Conservation (phyloP, 1,284 basidiomycete species). For the Ganoderma resinaceum region DNA sequence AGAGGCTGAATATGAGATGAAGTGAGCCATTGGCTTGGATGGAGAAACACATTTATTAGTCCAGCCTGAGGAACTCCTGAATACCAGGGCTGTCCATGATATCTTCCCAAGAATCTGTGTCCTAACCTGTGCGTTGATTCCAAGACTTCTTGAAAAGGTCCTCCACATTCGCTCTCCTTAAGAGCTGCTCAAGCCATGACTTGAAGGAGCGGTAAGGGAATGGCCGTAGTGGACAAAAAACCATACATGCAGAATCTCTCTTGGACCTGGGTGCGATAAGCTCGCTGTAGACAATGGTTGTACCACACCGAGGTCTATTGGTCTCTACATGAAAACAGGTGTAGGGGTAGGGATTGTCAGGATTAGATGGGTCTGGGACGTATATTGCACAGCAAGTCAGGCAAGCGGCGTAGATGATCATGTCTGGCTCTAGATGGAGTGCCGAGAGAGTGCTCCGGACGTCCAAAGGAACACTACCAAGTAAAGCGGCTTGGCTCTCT, state of each 20-base stretch:
- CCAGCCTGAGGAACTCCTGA: slow-evolving; percentile 13
- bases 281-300: not conserved
- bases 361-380: slow-evolving; percentile 1
- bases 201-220: not conserved
- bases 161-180: not conserved
- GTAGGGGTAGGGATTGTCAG: slow-evolving; percentile 9
- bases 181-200: slow-evolving; percentile 10
- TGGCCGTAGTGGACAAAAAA: not conserved
- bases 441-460: not conserved
- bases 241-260: not conserved
- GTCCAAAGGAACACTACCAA: not conserved
- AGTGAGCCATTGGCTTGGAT: slow-evolving; percentile 1
- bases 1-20: slow-evolving; percentile 36
- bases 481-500: not conserved
- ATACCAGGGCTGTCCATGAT: slow-evolving; percentile 12
- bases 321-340: slow-evolving; percentile 10
- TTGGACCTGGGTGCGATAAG: not conserved
- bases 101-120: not conserved
- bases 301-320: slow-evolving; percentile 3
- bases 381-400: slow-evolving; percentile 1
- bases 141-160: not conserved
- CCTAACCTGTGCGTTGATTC: no score
- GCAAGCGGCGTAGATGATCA: not conserved
- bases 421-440: not conserved
- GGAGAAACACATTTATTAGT: slow-evolving; percentile 15